Base-by-base conservation (phyloP, 768 basidiomycete species). In the Calocybe gangraenosa region DNA sequence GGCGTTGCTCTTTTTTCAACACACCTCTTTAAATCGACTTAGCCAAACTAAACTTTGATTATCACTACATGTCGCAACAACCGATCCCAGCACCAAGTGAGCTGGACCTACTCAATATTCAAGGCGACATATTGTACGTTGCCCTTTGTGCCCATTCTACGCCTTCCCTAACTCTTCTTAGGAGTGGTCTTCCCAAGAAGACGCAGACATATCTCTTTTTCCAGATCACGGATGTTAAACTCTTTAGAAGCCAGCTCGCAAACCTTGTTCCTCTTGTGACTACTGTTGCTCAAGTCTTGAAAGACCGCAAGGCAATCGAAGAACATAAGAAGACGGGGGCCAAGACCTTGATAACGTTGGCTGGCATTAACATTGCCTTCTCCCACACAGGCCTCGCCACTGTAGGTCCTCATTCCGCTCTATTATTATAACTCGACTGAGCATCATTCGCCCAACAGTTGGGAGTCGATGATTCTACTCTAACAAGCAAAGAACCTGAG, bases 101-200 rank as follows among this genome's bases (percentile, higher is more conserved):
- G 11, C 59, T 72, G 42, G 56, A 74, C 50, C 66, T 74, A 32
- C 53, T 60, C 36, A 69, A 76, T 49, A 70, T 76, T 45, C 74
- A 76, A 52, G 72, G 73, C 25, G 73, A 76, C 47, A 65, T 76
- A 40, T 56, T 76, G 74, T 73, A 55, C 45, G 71, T 17, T 11
- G 2, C 7, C 20, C 20, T 15, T 14, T 7, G 1, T 23, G 17
- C 32, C 20, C 25, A 11, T 3, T 37, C 6, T 2, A 5, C 13
- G 15, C 3, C 28, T 9, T 6, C 11, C 22, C 35, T 28, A 6
- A 28, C 11, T 28, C 25, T 11, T 28, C 11, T 5, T 44, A 79
- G 78, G 52, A 66, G 68, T 32, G 79, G 79, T 13, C 68, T 81
- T 35, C 74, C 71, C 6, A 82, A 82, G 71, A 75, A 72, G 61